Base-by-base conservation (phyloP, 768 basidiomycete species). In the Hemileccinum impolitum region DNA sequence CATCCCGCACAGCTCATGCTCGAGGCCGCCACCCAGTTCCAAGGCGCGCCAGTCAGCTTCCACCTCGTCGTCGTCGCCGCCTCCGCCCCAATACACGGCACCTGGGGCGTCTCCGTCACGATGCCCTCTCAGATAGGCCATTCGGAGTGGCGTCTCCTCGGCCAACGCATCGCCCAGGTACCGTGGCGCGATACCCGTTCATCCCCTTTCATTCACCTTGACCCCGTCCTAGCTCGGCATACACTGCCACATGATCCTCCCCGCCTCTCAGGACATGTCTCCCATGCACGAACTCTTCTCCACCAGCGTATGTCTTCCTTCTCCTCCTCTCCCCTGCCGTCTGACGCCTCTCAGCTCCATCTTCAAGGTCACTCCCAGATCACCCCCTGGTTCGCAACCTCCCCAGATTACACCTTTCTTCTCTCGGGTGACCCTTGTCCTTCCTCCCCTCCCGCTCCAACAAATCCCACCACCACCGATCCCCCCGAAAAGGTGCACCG, bases 41-140 rank as follows among this genome's bases (percentile, higher is more conserved):
- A 52, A 54, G 69, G 45, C 48, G 63, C 57, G 39, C 64, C 69
- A 9, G 62, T 70, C 43, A 70, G 68, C 38, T 69, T 74, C 4
- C 80, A 84, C 60, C 69, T 83, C 25, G 70, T 83, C 47, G 69
- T 84, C 47, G 72, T 82, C 12, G 80, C 80, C 23, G 78, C 75
- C 36, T 76, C 77, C 19, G 44, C 72, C 2, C 78, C 79, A 10
- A 54, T 63, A 4, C 68, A 68, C 18, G 70, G 49, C 60, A 56
- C 56, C 25, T 60, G 63, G 61, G 45, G 50, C 15, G 55, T 47
- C 44, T 54, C 59, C 30, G 47, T 49, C 39, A 61, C 59, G 57
- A 66, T 52, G 53, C 60, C 45, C 54, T 51, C 39, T 44, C 66
- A 43, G 63, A 66, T 55, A 50, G 66, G 56, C 31, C 68, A 64